Evolutionary conservation across 2,329 filamentous ascomycete species (phyloP).

Genomic region (Zymoseptoria tritici): DNA sequence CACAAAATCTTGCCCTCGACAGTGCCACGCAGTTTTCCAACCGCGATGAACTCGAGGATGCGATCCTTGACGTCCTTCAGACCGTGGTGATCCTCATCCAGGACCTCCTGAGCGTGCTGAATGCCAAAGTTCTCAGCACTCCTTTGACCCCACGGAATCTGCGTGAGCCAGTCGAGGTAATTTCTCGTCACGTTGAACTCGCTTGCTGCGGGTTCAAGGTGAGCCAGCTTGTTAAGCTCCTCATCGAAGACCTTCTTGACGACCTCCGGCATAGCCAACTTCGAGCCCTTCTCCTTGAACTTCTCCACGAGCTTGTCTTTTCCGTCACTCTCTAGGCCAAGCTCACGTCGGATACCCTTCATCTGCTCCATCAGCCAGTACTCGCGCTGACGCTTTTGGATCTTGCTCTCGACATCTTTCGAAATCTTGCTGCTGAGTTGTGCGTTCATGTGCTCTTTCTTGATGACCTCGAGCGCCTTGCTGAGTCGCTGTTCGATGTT

Average conservation of each 20-base stretch:
- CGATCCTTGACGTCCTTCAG: constrained; percentile 97
- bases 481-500: constrained; percentile 88
- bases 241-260: constrained; percentile 98
- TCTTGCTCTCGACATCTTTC: constrained; percentile 95
- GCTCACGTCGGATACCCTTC: constrained; percentile 93
- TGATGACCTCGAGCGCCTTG: constrained; percentile 84
- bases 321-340: constrained; percentile 93
- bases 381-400: constrained; percentile 92
- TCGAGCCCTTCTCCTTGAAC: constrained; percentile 90
- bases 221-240: constrained; percentile 92
- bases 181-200: constrained; percentile 99
- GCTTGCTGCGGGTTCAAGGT: constrained; percentile 89
- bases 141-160: constrained; percentile 93
- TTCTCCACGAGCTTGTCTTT: constrained; percentile 97
- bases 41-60: constrained; percentile 95
- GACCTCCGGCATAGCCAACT: constrained; percentile 91
- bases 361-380: constrained; percentile 99
- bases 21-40: constrained; percentile 91
- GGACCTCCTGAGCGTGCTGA: constrained; percentile 75
- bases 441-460: constrained; percentile 98
- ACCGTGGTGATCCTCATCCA: constrained; percentile 95
- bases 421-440: constrained; percentile 95
- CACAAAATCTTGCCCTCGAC: constrained; percentile 98
- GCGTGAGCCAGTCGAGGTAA: constrained; percentile 96
- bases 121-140: constrained; percentile 97